Conservation (phyloP, 1,284 basidiomycete genomes). For the Trichosporon sp. region DNA sequence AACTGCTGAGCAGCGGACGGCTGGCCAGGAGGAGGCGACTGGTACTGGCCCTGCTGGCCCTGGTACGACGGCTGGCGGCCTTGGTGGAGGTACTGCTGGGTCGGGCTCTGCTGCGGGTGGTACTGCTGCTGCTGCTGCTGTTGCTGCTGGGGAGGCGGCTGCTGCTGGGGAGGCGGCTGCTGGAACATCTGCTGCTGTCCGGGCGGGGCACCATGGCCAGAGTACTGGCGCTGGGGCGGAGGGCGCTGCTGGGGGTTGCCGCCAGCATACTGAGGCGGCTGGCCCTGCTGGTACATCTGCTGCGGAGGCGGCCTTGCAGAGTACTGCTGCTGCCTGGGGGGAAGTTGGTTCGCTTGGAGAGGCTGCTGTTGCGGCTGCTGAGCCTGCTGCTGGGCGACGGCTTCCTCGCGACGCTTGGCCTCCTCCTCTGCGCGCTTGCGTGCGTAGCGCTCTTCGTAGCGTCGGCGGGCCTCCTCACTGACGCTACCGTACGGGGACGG, state of each 20-base stretch:
- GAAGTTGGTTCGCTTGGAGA: slow-evolving; percentile 14
- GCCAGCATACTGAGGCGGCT: slow-evolving; percentile 26
- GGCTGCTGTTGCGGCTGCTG: slow-evolving; percentile 31
- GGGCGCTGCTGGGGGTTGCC: slow-evolving; percentile 20
- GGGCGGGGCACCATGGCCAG: slow-evolving; percentile 17
- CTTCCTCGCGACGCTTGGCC: slow-evolving; percentile 33
- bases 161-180: slow-evolving; percentile 28
- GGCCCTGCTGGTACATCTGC: slow-evolving; percentile 25
- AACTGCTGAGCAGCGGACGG: slow-evolving; percentile 21
- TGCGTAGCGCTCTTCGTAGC: slow-evolving; percentile 54
- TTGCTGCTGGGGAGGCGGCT: neutral
- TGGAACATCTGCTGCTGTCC: slow-evolving; percentile 27
- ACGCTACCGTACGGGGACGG: slow-evolving; percentile 50
- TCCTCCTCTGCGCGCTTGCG: slow-evolving; percentile 49
- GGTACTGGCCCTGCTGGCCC: slow-evolving; percentile 27
- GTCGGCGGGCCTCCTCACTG: slow-evolving; percentile 50
- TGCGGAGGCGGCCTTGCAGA: slow-evolving; percentile 6
- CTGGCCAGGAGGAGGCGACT: slow-evolving; percentile 23
- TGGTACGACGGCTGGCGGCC: slow-evolving; percentile 23
- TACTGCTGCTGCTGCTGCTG: slow-evolving; percentile 26
- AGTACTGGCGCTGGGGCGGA: slow-evolving; percentile 15
- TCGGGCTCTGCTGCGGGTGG: slow-evolving; percentile 21
- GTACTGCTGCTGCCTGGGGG: slow-evolving; percentile 17
- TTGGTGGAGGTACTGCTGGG: slow-evolving; percentile 16
- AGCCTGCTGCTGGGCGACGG: slow-evolving; percentile 14